Evolutionary conservation across 176 grass and related monocot species (phyloP).

Genomic region (Carex scoparia): DNA sequence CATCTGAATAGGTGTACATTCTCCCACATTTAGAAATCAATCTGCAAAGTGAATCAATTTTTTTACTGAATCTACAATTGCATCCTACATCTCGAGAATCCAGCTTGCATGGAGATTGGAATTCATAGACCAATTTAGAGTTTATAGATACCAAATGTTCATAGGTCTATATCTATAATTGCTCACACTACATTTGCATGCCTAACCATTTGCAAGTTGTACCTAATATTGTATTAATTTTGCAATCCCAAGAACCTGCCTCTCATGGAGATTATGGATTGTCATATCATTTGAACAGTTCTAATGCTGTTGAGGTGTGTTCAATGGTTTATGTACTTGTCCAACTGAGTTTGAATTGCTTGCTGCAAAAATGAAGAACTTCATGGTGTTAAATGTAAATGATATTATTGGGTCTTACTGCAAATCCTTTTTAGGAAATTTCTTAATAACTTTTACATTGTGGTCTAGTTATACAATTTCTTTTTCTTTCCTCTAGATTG

Average conservation of each 20-base stretch:
- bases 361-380: background rate
- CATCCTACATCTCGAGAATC: background rate
- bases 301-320: background rate
- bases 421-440: background rate
- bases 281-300: background rate
- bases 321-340: background rate
- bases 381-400: background rate
- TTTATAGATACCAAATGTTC: background rate
- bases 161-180: background rate
- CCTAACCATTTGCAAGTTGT: background rate
- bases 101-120: background rate
- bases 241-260: background rate
- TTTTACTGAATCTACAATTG: background rate
- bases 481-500: conserved; percentile 39
- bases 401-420: background rate
- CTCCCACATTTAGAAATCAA: background rate
- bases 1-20: background rate
- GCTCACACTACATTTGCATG: background rate
- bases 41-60: background rate
- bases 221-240: background rate
- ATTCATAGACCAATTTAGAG: background rate
- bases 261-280: background rate
- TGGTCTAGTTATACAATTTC: background rate
- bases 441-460: background rate
- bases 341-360: background rate